phyloP scores from a whole-genome alignment of 192 early-diverging fungal genomes.

The Haplosporangium gracile region DNA sequence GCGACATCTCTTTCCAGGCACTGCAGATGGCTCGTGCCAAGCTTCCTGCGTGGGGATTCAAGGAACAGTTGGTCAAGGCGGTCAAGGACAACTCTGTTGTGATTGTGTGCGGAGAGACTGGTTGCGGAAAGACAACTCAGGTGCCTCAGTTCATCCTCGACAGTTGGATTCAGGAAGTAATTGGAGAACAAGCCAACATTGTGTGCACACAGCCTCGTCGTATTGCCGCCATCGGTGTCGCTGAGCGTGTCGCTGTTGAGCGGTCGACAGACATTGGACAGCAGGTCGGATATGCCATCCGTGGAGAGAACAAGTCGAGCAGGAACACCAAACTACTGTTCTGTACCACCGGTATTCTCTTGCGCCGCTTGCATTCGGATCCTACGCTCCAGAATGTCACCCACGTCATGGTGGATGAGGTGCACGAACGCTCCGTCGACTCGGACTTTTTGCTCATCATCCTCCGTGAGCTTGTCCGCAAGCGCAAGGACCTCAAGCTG shows the following conservation, averaged over 20 bases:
- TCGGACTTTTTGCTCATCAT: conserved; percentile 89
- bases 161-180: conserved; percentile 64
- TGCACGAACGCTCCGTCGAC: conserved; percentile 84
- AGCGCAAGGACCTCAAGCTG: conserved; percentile 74
- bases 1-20: conserved; percentile 43
- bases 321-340: conserved; percentile 78
- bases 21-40: conserved; percentile 60
- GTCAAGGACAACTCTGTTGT: conserved; percentile 70
- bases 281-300: conserved; percentile 70
- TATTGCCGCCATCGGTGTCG: conserved; percentile 75
- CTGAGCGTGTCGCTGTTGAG: conserved; percentile 73
- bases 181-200: conserved; percentile 65
- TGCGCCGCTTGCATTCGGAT: conserved; percentile 78
- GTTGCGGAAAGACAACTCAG: conserved; percentile 81
- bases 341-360: conserved; percentile 78
- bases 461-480: conserved; percentile 69
- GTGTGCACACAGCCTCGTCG: conserved; percentile 94
- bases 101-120: conserved; percentile 81
- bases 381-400: conserved; percentile 71
- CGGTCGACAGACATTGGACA: conserved; percentile 59
- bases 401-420: conserved; percentile 89
- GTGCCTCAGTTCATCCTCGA: conserved; percentile 91
- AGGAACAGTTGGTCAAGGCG: conserved; percentile 69
- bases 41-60: conserved; percentile 75
- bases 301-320: conserved; percentile 72